Evolutionary conservation across 352 stramenopile genomes (phyloP), one percentile per base, ranked within the genome.

Genomic region (Phytophthora sojae): DNA sequence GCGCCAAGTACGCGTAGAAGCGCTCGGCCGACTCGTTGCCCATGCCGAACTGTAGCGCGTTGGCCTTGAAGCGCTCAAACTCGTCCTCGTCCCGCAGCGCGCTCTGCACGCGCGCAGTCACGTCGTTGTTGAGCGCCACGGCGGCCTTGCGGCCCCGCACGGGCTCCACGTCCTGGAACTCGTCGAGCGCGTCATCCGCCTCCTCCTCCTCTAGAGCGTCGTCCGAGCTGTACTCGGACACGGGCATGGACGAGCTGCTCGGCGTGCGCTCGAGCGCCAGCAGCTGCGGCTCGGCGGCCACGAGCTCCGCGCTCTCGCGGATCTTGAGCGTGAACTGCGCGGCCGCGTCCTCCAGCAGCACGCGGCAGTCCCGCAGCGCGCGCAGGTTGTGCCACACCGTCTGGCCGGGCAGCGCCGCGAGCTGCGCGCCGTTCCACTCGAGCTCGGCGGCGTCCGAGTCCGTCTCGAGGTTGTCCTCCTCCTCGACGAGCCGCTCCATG

Each of bases 31-130:
- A 72, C 61, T 93, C 83, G 37, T 93, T 85, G 47, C 75, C 85
- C 51, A 82, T 91, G 42, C 89, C 89, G 68, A 88, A 96, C 21
- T 90, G 72, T 21, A 96, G 75, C 32, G 86, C 87, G 37, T 93
- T 86, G 25, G 73, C 75, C 64, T 95, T 96, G 75, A 95, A 95
- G 14, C 62, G 67, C 39, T 94, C 85, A 32, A 96, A 95, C 47
- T 93, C 83, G 5, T 80, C 53, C 11, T 90, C 75, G 12, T 82
- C 69, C 0, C 77, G 64, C 50, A 94, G 80, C 8, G 79, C 77
- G 53, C 63, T 65, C 59, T 85, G 37, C 17, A 96, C 86, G 15
- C 89, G 77, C 17, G 81, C 64, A 0, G 88, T 93, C 59, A 96
- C 89, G 55, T 93, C 63, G 26, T 95, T 89, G 50, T 96, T 96